phyloP scores from a whole-genome alignment of 345 rosid species.

The Trapa bicornis region DNA sequence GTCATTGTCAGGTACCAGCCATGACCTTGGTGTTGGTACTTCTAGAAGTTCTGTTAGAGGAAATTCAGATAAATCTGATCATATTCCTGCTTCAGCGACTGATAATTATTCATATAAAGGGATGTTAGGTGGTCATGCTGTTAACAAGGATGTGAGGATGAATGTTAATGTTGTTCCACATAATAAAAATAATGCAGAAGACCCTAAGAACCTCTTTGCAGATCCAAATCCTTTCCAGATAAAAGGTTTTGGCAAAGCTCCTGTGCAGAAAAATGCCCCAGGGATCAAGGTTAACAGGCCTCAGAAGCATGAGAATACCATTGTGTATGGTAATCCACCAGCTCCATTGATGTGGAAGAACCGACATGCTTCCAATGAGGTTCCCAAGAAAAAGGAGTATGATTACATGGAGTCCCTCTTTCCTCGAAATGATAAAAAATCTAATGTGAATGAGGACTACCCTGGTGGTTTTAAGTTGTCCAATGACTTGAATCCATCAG shows the following conservation, averaged over 20 bases:
- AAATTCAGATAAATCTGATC: conserved; percentile 39
- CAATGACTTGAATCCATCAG: conserved; percentile 22
- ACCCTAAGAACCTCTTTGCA: conserved; percentile 66
- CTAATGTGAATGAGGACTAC: conserved; percentile 34
- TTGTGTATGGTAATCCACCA: conserved; percentile 51
- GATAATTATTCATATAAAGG: conserved; percentile 50
- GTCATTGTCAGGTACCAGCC: conserved; percentile 20
- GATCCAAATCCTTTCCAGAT: conserved; percentile 91
- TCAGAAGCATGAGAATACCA: conserved; percentile 42
- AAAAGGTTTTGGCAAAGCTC: conserved; percentile 64
- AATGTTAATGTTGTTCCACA: conserved; percentile 65
- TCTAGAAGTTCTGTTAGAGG: conserved; percentile 34
- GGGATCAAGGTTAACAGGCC: conserved; percentile 46
- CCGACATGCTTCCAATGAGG: conserved; percentile 64
- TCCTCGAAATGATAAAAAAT: conserved; percentile 62
- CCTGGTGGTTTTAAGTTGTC: conserved; percentile 29
- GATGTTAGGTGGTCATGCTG: conserved; percentile 36
- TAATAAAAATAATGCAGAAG: conserved; percentile 55
- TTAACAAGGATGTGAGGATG: conserved; percentile 49
- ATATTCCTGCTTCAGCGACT: conserved; percentile 30
- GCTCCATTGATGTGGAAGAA: conserved; percentile 79
- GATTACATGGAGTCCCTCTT: conserved; percentile 50
- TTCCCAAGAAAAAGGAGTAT: conserved; percentile 67
- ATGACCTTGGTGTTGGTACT: conserved; percentile 39
- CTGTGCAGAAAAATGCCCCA: conserved; percentile 34